Evolutionary conservation across 1,284 basidiomycete genomes (phyloP), one percentile per base, ranked within the genome.

Genomic region (Melampsora americana): DNA sequence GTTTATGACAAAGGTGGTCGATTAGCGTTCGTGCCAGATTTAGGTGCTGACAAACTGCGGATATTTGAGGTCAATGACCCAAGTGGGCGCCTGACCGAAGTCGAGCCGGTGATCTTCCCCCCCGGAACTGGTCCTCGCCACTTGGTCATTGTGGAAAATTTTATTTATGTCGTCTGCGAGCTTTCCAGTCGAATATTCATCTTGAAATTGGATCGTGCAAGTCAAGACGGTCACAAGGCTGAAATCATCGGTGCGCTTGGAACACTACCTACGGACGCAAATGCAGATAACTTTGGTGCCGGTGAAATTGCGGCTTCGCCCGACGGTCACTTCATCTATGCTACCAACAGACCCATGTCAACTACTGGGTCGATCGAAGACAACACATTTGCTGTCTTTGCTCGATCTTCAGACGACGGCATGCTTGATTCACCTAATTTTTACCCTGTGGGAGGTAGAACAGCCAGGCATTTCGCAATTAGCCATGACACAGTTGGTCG

Each of bases 241-340:
- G 72, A 75, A 46, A 48, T 75, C 48, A 59, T 48, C 20, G 44
- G 64, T 12, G 64, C 26, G 2, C 20, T 59, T 0, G 53, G 16
- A 26, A 42, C 66, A 28, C 53, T 67, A 11, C 72, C 72, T 9
- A 39, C 18, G 1, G 53, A 48, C 12, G 23, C 72, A 20, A 75
- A 48, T 53, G 20, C 56, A 48, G 59, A 46, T 35, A 67, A 64
- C 4, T 75, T 75, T 64, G 65, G 65, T 35, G 72, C 72, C 2
- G 65, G 61, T 35, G 72, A 75, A 39, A 75, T 75, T 18, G 18
- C 65, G 16, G 42, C 60, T n/a, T 50, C 65, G 11, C 72, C 72
- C 5, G 72, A 75, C 32, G 50, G 50, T 30, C 66, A 68, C 39
- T 75, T 75, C 46, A 28, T 75, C 42, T 75, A 75, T 68, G 30